Evolutionary conservation across 257 asterid species (phyloP).

Genomic region (Solanum sparsipilum): DNA sequence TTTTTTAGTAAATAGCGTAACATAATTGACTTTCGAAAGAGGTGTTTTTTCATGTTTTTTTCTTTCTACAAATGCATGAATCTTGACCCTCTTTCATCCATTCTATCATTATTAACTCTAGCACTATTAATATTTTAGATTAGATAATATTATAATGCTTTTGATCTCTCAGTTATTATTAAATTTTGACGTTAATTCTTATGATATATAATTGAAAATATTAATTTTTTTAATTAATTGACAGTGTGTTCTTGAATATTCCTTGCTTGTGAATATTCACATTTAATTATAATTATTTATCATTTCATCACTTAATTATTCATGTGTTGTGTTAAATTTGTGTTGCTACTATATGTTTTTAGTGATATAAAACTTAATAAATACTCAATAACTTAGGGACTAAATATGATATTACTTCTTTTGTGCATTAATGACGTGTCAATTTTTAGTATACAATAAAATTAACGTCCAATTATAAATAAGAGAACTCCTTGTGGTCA

Average conservation of each 20-base stretch:
- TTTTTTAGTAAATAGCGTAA: neutral
- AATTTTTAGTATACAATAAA: neutral
- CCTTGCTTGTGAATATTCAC: neutral
- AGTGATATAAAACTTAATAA: neutral
- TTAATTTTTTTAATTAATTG: neutral
- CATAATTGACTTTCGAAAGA: neutral
- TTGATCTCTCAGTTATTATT: neutral
- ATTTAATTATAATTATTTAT: neutral
- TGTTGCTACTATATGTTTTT: neutral
- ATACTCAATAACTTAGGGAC: neutral
- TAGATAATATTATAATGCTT: neutral
- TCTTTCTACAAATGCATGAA: neutral
- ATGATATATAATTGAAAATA: neutral
- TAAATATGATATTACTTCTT: neutral
- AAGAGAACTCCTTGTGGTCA: neutral
- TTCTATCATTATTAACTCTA: neutral
- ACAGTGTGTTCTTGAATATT: neutral
- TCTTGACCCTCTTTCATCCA: neutral
- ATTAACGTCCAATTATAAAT: neutral
- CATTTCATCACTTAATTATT: neutral
- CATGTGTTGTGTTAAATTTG: neutral
- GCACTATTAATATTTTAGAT: neutral
- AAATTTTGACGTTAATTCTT: neutral
- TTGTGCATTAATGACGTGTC: no score
- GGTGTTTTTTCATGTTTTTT: neutral